Percentiles rank a stretch among this genome's conserved stretches.
Conservation (phyloP, 2,329 filamentous ascomycete genomes). For the Decorospora gaudefroyi region DNA sequence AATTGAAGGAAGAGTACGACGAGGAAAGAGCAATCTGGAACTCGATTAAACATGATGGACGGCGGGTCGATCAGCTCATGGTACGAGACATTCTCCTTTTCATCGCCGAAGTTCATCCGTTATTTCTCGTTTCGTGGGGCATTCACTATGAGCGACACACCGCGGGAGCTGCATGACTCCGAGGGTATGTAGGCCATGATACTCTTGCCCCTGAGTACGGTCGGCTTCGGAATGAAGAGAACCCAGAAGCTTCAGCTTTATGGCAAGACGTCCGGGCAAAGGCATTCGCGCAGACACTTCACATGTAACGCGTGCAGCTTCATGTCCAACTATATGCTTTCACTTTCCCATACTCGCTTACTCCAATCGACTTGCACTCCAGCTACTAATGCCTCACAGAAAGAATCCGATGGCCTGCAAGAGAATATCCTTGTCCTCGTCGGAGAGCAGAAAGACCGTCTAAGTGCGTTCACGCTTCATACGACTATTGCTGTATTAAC, state of each 20-base stretch:
- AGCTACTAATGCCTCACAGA: slow-evolving; percentile 25
- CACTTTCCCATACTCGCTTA: background rate
- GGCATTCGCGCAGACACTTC: background rate
- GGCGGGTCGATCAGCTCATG: slow-evolving; percentile 53
- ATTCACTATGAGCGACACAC: slow-evolving; percentile 5
- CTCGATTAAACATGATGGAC: slow-evolving; percentile 52
- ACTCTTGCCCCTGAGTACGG: background rate
- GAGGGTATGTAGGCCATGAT: background rate
- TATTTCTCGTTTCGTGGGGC: no score
- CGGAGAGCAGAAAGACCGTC: slow-evolving; percentile 35
- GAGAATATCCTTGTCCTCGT: slow-evolving; percentile 40
- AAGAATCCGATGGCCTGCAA: slow-evolving; percentile 38
- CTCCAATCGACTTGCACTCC: background rate
- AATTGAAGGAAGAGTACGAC: slow-evolving; percentile 56
- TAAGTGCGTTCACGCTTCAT: slow-evolving; percentile 25
- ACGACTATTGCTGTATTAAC: no score
- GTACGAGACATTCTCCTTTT: slow-evolving; percentile 43
- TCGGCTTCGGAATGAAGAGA: background rate
- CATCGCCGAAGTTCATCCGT: no score
- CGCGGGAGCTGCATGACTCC: slow-evolving; percentile 6
- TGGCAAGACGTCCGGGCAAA: background rate
- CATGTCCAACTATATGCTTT: background rate
- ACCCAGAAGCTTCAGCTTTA: background rate
- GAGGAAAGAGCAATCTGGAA: slow-evolving; percentile 57
- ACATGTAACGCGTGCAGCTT: background rate